Percentiles rank a stretch among this genome's conserved stretches.
These are phyloP conservation scores for Starmerella apis DNA, from an alignment of 805 yeast genomes.

Conservation along the genomic window DNA sequence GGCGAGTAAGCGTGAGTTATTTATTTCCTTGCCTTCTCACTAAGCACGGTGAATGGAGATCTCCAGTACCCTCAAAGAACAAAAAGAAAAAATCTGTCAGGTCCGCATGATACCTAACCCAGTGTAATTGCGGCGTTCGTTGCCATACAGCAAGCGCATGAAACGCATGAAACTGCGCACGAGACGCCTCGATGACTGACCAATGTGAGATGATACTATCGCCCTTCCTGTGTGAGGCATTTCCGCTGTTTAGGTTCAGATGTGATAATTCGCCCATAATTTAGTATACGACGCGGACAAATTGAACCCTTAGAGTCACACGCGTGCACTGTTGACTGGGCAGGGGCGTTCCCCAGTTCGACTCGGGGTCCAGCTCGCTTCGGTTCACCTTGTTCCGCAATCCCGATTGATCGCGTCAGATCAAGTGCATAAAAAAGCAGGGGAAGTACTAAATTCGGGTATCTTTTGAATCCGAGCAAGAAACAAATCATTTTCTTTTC, in stretches of 20 bases:
- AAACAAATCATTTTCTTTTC: too few species aligned
- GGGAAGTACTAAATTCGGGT: too few species aligned
- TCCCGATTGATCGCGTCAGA: too few species aligned
- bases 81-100: conserved; percentile 3
- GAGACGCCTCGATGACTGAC: not conserved
- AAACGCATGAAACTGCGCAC: not conserved
- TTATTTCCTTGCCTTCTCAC: conserved; percentile 2
- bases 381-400: too few species aligned
- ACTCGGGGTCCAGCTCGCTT: not conserved
- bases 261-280: too few species aligned
- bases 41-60: not conserved
- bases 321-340: not conserved
- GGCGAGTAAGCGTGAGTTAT: not conserved
- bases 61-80: not conserved
- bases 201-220: not conserved
- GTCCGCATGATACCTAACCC: conserved; percentile 2
- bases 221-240: too few species aligned
- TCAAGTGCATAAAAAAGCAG: too few species aligned
- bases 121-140: not conserved
- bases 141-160: not conserved
- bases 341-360: not conserved
- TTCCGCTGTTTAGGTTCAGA: too few species aligned
- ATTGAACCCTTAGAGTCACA: too few species aligned
- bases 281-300: too few species aligned
- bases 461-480: too few species aligned